Evolutionary conservation across 306 rosid species (phyloP).

Genomic region (Lablab purpureus): DNA sequence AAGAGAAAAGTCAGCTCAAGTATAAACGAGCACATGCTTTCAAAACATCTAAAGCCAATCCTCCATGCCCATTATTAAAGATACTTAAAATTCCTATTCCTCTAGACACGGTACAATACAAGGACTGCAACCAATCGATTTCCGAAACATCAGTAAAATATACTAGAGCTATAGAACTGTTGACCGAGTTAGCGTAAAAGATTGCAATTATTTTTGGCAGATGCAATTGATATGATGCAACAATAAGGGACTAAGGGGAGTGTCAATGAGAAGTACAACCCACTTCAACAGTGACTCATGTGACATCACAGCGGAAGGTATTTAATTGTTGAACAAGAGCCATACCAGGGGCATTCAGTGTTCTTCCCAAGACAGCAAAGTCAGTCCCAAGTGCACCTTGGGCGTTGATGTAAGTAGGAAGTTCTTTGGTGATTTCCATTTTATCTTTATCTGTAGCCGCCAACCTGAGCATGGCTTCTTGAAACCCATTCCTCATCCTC

Average conservation of each 20-base stretch:
- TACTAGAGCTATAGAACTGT: not conserved
- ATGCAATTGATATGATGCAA: not conserved
- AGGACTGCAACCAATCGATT: not conserved
- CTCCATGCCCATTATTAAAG: not conserved
- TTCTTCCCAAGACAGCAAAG: conserved; percentile 75
- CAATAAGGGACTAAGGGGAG: not conserved
- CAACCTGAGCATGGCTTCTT: conserved; percentile 68
- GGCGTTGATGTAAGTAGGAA: conserved; percentile 63
- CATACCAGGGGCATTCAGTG: conserved; percentile 75
- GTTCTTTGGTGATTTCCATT: conserved; percentile 69
- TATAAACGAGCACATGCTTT: not conserved
- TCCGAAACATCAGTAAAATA: not conserved
- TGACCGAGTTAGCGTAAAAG: not conserved
- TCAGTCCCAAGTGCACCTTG: conserved; percentile 80
- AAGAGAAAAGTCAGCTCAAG: not conserved
- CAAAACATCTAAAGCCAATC: conserved; percentile 12
- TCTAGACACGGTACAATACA: not conserved
- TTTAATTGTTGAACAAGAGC: conserved; percentile 27
- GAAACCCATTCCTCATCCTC: conserved; percentile 71
- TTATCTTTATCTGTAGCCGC: conserved; percentile 56
- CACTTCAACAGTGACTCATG: not conserved
- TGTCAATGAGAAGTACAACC: not conserved
- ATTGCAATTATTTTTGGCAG: conserved; percentile 1
- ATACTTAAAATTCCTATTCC: conserved; percentile 12
- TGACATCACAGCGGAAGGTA: conserved; percentile 4